Base-by-base conservation (phyloP, 805 yeast species). In the Nakazawaea molendinolei region DNA sequence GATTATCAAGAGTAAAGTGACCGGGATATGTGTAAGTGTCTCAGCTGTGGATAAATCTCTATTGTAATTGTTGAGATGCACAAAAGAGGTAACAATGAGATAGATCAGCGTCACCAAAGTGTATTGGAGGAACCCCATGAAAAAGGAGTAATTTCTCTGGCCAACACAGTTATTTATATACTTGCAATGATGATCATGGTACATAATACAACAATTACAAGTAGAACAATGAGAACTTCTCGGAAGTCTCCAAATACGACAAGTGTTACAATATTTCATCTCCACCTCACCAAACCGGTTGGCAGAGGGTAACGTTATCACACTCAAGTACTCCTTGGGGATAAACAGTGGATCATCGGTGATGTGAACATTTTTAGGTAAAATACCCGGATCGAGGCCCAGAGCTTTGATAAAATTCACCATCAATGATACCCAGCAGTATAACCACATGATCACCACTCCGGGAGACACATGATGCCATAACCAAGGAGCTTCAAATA, bases 151-250 rank as follows among this genome's bases (percentile, higher is more conserved):
- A 49, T 83, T 85, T 38, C 84, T 56, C 42, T 74, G 72, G 1
- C 95, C 95, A 28, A 85, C 69, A 52, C 95, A 85, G 46, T 77
- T 83, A 48, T 81, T 79, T 33, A 85, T 51, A 74, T 83, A 76
- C 23, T 64, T 46, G 50, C 89, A 81, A 53, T 81, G 89, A 51
- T 81, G 90, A 45, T 67, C 72, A 45, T 62, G 71, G 40, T 47
- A 47, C 23, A 51, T 43, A 12, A 65, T 51, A 42, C 72, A 67
- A 5, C 53, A 47, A 44, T 65, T 61, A 49, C 72, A 67, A 8
- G 52, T 55, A 12, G 56, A 50, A 44, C 72, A 67, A 48, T 67
- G 72, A 42, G 63, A 56, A 14, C 63, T 46, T 24, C 70, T 49
- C 5, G 71, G 67, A 8, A 65, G 59, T 34, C 69, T 47, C 70